Conservation (phyloP, 306 rosid species). For the apple (Malus domestica) region ASM211411v1 NC_041795.1:29935501-29936000, state of each 20-base stretch:
- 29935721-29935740: slow-evolving; percentile 94
- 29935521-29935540: neutral
- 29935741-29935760: slow-evolving; percentile 85
- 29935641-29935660: neutral
- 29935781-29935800: slow-evolving; percentile 14
- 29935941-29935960: no score
- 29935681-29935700: slow-evolving; percentile 21
- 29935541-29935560: neutral
- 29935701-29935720: slow-evolving; percentile 95
- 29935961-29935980: neutral
- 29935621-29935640: neutral
- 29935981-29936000: neutral
- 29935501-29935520: neutral
- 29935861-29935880: slow-evolving; percentile 11
- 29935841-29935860: slow-evolving; percentile 8
- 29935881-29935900: neutral
- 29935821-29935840: neutral
- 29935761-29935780: slow-evolving; percentile 83
- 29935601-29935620: neutral
- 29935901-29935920: neutral
- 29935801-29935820: slow-evolving; percentile 5
- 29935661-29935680: neutral
- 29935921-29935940: neutral
- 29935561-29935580: no score
- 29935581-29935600: neutral